Base-by-base conservation (phyloP, 768 basidiomycete genomes). In the Gyrodon lividus region DNA sequence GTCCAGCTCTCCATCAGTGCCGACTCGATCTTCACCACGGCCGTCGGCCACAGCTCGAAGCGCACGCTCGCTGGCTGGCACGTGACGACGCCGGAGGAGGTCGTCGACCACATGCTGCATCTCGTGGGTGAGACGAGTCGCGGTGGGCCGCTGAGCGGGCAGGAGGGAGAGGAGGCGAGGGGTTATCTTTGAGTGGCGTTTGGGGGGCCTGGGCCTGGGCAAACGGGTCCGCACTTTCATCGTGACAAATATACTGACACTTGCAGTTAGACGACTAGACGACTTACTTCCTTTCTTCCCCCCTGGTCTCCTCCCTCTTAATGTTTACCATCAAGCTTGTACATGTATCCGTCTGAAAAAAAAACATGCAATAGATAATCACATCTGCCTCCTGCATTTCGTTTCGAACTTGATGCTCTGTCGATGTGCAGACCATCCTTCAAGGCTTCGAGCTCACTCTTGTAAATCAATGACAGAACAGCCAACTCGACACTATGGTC, bases 1-100 rank as follows among this genome's bases (percentile, higher is more conserved):
- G 75, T 90, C 23, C 77, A 89, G 42, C 77, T 96, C 23, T 70
- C 74, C 37, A 78, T 96, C 63, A 63, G 68, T 41, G 77, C 83
- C 6, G 87, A 89, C 5, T 82, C 79, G 20, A 75, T 96, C 39
- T 98, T 96, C 77, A 91, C 94, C 19, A 92, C 92, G 6, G 88
- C 92, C 24, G 92, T 98, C n/a, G 95, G 95, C 1, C 89, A 89
- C 54, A 84, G 84, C 60, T 83, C 80, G 62, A 96, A 96, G 74
- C 82, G 89, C 60, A 98, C 95, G 43, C 74, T 94, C 44, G 95
- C 93, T 17, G 81, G 80, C 41, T 96, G 92, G 92, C 94, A 97
- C 70, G 87, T 97, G 46, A 92, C 89, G 53, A 83, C 86, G 41
- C 90, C 95, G 13, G 82, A 81, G 47, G 93, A 95, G 73, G 81